Percentiles rank a stretch among this genome's conserved stretches.
Conservation (phyloP, 2,329 filamentous ascomycete genomes). For the Colletotrichum caudatum region DNA sequence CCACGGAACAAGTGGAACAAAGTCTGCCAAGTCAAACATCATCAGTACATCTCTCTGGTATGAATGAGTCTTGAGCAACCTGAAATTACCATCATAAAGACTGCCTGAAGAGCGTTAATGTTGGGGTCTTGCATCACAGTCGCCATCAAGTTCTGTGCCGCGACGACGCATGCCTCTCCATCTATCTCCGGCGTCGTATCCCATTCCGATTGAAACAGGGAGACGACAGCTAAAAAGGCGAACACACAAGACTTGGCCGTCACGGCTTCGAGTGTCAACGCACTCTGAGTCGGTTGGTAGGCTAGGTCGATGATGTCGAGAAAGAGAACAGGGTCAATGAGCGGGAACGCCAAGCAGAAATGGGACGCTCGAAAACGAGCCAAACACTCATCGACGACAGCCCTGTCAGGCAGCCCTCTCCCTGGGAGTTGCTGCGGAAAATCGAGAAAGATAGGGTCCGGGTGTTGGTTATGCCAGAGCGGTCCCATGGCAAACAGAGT, state of each 20-base stretch:
- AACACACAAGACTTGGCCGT: constrained; percentile 61
- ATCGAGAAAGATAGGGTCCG: constrained; percentile 36
- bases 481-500: constrained; percentile 44
- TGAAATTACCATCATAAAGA: constrained; percentile 60
- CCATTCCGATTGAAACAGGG: constrained; percentile 43
- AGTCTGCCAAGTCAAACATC: constrained; percentile 46
- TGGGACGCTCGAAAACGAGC: constrained; percentile 47
- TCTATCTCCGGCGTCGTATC: constrained; percentile 49
- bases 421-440: background rate
- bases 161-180: constrained; percentile 54
- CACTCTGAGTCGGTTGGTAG: constrained; percentile 50
- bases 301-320: constrained; percentile 57
- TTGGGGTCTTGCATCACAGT: constrained; percentile 58
- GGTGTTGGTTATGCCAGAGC: constrained; percentile 42
- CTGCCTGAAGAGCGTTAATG: constrained; percentile 58
- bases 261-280: constrained; percentile 46
- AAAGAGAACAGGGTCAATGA: constrained; percentile 62
- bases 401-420: constrained; percentile 52
- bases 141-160: constrained; percentile 57
- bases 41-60: background rate
- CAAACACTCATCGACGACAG: constrained; percentile 48
- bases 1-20: constrained; percentile 60
- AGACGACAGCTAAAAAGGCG: constrained; percentile 59
- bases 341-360: constrained; percentile 60
- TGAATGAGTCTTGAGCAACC: background rate